Percentiles rank a stretch among this genome's conserved stretches.
Conservation (phyloP, 78 protist genomes). For the Cavenderia fasciculata region DNA sequence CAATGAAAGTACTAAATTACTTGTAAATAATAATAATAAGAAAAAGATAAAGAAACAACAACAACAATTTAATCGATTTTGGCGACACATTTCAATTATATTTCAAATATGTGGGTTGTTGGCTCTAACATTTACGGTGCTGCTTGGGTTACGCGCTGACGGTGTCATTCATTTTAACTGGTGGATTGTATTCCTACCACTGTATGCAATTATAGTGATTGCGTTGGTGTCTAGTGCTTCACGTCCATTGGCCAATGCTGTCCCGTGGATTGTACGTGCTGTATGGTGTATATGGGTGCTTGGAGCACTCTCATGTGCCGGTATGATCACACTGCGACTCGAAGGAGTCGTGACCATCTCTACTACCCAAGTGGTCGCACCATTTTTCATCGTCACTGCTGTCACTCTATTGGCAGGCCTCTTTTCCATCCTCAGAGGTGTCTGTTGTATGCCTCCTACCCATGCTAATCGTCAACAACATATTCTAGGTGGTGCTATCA, state of each 20-base stretch:
- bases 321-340: neutral
- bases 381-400: neutral
- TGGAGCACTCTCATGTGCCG: slow-evolving; percentile 3
- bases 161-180: slow-evolving; percentile 9
- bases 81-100: slow-evolving; percentile 26
- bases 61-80: too few relatives aligned
- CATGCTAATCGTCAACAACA: neutral
- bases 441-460: neutral
- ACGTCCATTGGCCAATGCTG: slow-evolving; percentile 3
- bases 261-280: slow-evolving; percentile 27
- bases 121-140: slow-evolving; percentile 18
- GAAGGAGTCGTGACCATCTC: too few relatives aligned
- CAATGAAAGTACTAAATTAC: neutral
- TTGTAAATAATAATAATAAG: neutral
- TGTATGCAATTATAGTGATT: slow-evolving; percentile 4
- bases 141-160: slow-evolving; percentile 17
- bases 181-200: slow-evolving; percentile 41
- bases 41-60: slow-evolving; percentile 1
- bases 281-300: slow-evolving; percentile 13
- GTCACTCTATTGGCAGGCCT: slow-evolving; percentile 17
- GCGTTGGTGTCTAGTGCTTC: neutral
- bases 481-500: slow-evolving; percentile 25
- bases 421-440: slow-evolving; percentile 2
- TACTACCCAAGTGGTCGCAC: neutral
- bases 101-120: slow-evolving; percentile 24